Evolutionary conservation across 2,329 filamentous ascomycete species (phyloP).

Genomic region (Lanzia echinophila): DNA sequence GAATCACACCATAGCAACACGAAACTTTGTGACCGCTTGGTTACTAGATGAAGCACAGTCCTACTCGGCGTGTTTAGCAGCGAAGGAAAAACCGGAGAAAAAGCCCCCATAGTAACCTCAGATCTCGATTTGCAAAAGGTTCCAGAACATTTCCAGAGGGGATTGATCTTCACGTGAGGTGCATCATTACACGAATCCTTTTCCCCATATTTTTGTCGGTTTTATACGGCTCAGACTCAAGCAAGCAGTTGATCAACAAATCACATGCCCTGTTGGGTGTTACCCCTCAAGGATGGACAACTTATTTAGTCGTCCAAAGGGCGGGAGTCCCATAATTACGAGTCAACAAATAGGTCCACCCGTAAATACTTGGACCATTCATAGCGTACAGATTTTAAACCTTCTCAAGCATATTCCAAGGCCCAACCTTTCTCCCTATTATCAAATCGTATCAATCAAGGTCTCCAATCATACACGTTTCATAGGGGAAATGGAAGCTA

Average conservation of each 20-base stretch:
- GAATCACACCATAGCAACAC: neutral
- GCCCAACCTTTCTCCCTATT: neutral
- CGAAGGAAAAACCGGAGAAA: neutral
- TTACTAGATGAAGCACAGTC: neutral
- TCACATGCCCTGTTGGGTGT: neutral
- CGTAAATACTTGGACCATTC: neutral
- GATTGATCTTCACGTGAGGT: conserved; percentile 1
- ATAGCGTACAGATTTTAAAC: neutral
- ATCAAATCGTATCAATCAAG: neutral
- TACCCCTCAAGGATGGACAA: neutral
- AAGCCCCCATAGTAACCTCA: neutral
- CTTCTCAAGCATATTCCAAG: neutral
- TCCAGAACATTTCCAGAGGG: conserved; percentile 7
- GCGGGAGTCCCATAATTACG: neutral
- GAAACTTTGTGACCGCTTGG: conserved; percentile 8
- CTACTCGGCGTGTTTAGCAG: conserved; percentile 2
- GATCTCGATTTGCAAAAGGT: conserved; percentile 6
- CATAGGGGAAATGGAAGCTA: neutral
- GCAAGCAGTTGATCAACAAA: neutral
- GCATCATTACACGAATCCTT: neutral
- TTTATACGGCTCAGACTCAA: conserved; percentile 4
- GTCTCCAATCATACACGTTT: neutral
- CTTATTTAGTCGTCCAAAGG: neutral
- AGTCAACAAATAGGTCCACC: neutral
- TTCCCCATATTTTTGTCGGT: neutral